These are phyloP conservation scores for Rubroshorea leprosula DNA, from an alignment of 345 rosid species.

Conservation along the genomic window DNA sequence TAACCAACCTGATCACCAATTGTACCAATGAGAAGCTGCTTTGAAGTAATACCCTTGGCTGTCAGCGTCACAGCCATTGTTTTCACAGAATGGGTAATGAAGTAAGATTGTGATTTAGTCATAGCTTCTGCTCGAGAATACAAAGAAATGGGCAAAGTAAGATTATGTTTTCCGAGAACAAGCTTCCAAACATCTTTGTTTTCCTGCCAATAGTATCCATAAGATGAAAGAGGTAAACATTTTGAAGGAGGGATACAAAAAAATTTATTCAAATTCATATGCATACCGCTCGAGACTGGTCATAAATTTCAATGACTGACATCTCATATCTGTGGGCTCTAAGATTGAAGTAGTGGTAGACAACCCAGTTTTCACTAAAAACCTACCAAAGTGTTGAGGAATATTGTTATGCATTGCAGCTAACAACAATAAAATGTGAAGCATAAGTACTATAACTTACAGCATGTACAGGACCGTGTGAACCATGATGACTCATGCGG, in stretches of 20 bases:
- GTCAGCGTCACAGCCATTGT: slow-evolving; percentile 84
- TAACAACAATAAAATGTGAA: slow-evolving; percentile 14
- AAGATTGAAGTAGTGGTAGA: slow-evolving; percentile 96
- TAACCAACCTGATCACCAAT: slow-evolving; percentile 71
- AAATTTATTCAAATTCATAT: not conserved
- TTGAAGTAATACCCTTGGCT: slow-evolving; percentile 94
- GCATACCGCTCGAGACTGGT: slow-evolving; percentile 96
- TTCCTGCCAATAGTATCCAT: slow-evolving; percentile 56
- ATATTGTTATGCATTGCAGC: slow-evolving; percentile 17
- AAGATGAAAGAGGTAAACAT: slow-evolving; percentile 18
- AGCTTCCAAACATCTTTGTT: slow-evolving; percentile 94
- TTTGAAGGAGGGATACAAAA: not conserved
- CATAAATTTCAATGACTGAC: slow-evolving; percentile 90
- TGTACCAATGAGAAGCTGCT: slow-evolving; percentile 98
- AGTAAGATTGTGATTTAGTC: slow-evolving; percentile 93
- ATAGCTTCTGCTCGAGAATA: slow-evolving; percentile 83
- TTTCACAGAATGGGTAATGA: slow-evolving; percentile 83
- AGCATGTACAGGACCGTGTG: slow-evolving; percentile 90
- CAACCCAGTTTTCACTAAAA: slow-evolving; percentile 96
- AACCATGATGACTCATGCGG: slow-evolving; percentile 89
- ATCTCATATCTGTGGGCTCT: slow-evolving; percentile 97
- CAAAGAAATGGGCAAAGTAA: slow-evolving; percentile 69
- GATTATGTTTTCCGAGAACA: slow-evolving; percentile 92
- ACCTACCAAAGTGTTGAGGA: slow-evolving; percentile 49
- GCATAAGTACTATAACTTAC: slow-evolving; percentile 41